Evolutionary conservation across 805 yeast species (phyloP).

Genomic region (Myxozyma melibiosi): DNA sequence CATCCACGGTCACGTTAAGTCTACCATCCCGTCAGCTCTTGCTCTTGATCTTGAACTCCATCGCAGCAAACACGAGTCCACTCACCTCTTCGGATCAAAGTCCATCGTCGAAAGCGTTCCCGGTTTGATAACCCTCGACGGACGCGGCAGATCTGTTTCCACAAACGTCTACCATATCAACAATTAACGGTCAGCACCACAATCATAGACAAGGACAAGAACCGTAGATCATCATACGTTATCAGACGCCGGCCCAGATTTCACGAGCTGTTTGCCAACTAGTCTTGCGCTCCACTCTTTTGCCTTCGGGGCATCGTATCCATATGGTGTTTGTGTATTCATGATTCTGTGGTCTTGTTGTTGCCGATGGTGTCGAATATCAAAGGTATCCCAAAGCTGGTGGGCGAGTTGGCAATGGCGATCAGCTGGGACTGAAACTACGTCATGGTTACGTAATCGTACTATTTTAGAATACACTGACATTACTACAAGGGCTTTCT

Average conservation of each 20-base stretch:
- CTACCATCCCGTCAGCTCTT: slow-evolving; percentile 5
- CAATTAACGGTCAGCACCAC: background rate
- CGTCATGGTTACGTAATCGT: too few species aligned
- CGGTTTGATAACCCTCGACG: slow-evolving; percentile 34
- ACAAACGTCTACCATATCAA: slow-evolving; percentile 10
- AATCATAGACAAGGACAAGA: background rate
- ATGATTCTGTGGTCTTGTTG: background rate
- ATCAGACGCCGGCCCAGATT: slow-evolving; percentile 10
- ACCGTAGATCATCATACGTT: background rate
- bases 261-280: slow-evolving; percentile 24
- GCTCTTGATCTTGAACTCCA: background rate
- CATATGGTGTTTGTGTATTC: slow-evolving; percentile 8
- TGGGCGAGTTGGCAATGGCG: background rate
- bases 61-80: background rate
- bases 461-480: too few species aligned
- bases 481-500: too few species aligned
- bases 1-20: too few species aligned
- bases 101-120: slow-evolving; percentile 35
- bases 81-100: slow-evolving; percentile 33
- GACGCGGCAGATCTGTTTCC: slow-evolving; percentile 28
- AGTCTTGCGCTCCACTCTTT: slow-evolving; percentile 21
- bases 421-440: too few species aligned
- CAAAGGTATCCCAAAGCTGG: background rate
- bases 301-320: slow-evolving; percentile 15
- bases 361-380: background rate